Evolutionary conservation across 2,329 filamentous ascomycete species (phyloP), one percentile per base, ranked within the genome.

Genomic region (Westerdykella sp.): DNA sequence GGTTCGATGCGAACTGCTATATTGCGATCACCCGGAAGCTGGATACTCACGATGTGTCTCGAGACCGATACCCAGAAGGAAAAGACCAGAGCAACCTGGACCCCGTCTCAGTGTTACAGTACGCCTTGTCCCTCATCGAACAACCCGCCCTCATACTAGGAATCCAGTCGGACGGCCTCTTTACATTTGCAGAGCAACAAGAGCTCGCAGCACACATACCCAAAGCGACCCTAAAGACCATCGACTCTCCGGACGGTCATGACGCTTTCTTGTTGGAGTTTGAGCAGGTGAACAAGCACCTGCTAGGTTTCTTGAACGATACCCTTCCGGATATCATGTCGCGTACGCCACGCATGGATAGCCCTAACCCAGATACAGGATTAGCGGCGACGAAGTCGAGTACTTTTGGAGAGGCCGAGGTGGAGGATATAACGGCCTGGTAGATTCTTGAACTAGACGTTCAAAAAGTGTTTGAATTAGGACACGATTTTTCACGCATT

Each of bases 1-100:
- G 93, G 9, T 98, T 97, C 66, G 93, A 98, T 68, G 87, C 89
- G 59, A 98, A 98, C 67, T 98, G 93, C 72, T 98, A 98, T 72
- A 97, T 98, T 55, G 90, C 93, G 54, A 96, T 98, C 68, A 97
- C 93, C 4, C 85, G 93, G 59, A 98, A 98, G 69, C 79, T 98
- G 13, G 93, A 98, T 65, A 97, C 93, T 0, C 93, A 98, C 67
- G 93, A 98, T 64, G 81, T 98, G 21, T 94, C 89, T 12, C 80
- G 90, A 34, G 80, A 83, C 61, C 84, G 91, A 5, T 72, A 66
- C 63, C 28, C 72, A 59, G 53, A 57, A 25, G 62, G 58, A 10
- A 39, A 48, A 34, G 50, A 55, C 25, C 51, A 60, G 9, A 56
- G 63, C 5, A 57, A 56, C 13, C 71, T 80, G n/a, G 56, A 70